A percentile compares a stretch with the other conserved stretches of the same genome.
phyloP scores from a whole-genome alignment of 164 flowering plant species.

The Magnolia changhungtana region DNA sequence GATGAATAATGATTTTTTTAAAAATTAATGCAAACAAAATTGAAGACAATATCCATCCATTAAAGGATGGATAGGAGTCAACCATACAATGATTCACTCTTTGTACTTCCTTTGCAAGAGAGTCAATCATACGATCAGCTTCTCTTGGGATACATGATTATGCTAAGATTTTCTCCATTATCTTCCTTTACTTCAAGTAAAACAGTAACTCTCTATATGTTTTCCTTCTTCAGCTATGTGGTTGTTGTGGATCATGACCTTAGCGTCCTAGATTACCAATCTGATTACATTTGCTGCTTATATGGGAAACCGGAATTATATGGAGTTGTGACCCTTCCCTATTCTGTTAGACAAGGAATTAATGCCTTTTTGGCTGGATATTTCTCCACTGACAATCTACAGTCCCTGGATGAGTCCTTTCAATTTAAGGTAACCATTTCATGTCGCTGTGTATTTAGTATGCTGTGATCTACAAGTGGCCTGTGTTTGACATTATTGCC shows the following conservation, averaged over 20 bases:
- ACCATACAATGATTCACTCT: no score
- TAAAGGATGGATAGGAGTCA: no score
- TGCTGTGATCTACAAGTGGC: background rate
- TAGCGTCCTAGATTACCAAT: constrained; percentile 94
- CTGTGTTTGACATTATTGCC: constrained; percentile 1
- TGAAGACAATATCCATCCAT: no score
- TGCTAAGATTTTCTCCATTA: background rate
- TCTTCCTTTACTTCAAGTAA: background rate
- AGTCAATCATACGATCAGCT: no score
- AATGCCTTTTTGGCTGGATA: constrained; percentile 94
- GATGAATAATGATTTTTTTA: no score
- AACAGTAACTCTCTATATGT: background rate
- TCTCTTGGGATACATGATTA: no score
- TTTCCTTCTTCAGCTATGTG: constrained; percentile 71
- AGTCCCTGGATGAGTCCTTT: constrained; percentile 90
- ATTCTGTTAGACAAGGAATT: constrained; percentile 97
- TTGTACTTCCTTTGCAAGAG: no score
- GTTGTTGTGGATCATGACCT: constrained; percentile 99
- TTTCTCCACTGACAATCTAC: constrained; percentile 93
- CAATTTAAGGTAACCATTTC: constrained; percentile 73
- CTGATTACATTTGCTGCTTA: constrained; percentile 97
- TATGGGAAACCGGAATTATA: constrained; percentile 97
- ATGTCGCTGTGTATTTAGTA: background rate
- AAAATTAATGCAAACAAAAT: no score
- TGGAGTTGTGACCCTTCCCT: constrained; percentile 98